Evolutionary conservation across 495 filamentous ascomycete genomes (phyloP).

Genomic region (Hypoxylon subgilvum): DNA sequence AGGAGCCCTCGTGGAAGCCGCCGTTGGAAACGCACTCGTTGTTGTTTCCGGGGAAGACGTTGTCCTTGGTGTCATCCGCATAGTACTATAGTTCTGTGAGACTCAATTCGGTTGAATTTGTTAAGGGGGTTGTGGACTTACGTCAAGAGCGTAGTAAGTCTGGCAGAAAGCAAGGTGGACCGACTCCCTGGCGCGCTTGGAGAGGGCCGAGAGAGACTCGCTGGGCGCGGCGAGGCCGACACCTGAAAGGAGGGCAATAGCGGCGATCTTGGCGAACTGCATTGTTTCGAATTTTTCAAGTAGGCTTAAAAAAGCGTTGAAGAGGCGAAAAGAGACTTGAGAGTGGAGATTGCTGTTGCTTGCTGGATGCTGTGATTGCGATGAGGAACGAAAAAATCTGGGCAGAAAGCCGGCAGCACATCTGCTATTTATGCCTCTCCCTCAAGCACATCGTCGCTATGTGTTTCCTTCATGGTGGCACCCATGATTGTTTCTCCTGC

Average conservation of each 20-base stretch:
- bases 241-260: conserved; percentile 3
- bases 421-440: conserved; percentile 2
- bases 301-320: neutral
- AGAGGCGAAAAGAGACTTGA: neutral
- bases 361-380: neutral
- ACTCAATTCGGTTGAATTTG: no score
- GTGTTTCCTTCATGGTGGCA: neutral
- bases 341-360: neutral
- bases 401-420: neutral
- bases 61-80: conserved; percentile 27
- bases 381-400: neutral
- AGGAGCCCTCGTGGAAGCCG: conserved; percentile 15
- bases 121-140: conserved; percentile 2
- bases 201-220: neutral
- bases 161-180: conserved; percentile 29
- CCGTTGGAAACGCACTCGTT: conserved; percentile 17
- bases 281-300: no score
- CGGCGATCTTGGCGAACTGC: conserved; percentile 10
- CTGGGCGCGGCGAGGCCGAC: conserved; percentile 5
- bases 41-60: conserved; percentile 13
- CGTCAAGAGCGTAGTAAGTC: conserved; percentile 18
- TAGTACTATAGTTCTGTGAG: conserved; percentile 35
- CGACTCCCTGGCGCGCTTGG: conserved; percentile 16
- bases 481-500: neutral
- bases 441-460: neutral